These are phyloP conservation scores for Apophysomyces elegans DNA, from an alignment of 371 early-diverging fungal species.

Conservation along the genomic window DNA sequence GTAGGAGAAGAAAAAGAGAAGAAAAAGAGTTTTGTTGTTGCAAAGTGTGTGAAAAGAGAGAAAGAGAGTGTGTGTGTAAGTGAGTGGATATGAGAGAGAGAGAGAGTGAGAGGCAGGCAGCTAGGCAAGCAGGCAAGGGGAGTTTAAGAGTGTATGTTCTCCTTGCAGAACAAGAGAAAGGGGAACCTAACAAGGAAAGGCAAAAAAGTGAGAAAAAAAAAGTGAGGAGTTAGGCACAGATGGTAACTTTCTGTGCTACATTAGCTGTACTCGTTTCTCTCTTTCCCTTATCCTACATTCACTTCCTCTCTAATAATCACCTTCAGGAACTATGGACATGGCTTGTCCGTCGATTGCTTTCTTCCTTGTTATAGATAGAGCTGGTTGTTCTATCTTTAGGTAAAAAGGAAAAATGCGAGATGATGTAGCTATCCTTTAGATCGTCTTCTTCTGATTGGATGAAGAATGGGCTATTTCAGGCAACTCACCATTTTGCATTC, in stretches of 20 bases:
- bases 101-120: not conserved
- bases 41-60: constrained; percentile 2
- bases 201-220: not conserved
- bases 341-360: not conserved
- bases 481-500: not conserved
- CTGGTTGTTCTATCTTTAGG: not conserved
- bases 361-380: not conserved
- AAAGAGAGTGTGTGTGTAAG: not conserved
- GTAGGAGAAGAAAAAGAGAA: not conserved
- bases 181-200: constrained; percentile 2
- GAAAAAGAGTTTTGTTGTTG: not conserved
- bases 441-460: too few relatives aligned
- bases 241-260: not conserved
- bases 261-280: not conserved
- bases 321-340: not conserved
- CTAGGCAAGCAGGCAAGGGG: constrained; percentile 1
- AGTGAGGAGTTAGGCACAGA: constrained; percentile 8
- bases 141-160: constrained; percentile 1
- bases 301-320: not conserved
- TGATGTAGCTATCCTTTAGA: not conserved
- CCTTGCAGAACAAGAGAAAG: constrained; percentile 12
- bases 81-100: not conserved
- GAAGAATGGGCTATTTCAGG: not conserved
- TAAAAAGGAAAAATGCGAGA: not conserved
- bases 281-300: not conserved